Conservation (phyloP, 345 rosid species). For the Corymbia maculata region DNA sequence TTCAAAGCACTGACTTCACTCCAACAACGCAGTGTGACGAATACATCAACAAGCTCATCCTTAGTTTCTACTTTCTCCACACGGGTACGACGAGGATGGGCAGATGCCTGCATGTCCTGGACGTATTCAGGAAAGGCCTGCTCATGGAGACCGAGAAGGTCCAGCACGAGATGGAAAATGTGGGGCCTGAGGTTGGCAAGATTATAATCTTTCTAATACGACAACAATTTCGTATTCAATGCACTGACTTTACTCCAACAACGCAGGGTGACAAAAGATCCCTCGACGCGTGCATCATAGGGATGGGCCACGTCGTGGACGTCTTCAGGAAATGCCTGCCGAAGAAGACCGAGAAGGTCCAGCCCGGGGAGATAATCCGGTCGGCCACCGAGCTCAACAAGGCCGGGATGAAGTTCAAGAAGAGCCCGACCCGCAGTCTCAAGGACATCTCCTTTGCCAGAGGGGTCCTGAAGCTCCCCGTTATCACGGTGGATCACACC, state of each 20-base stretch:
- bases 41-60: not conserved
- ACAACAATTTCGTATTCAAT: no score
- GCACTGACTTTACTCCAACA: no score
- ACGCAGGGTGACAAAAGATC: no score
- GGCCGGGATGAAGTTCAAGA: not conserved
- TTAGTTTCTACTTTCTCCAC: not conserved
- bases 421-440: not conserved
- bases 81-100: fast-evolving
- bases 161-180: conserved; percentile 1
- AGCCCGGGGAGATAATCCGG: not conserved
- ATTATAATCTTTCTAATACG: not conserved
- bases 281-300: not conserved
- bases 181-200: conserved; percentile 8
- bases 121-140: not conserved
- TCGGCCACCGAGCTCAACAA: not conserved
- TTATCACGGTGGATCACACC: not conserved
- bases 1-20: no score
- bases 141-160: conserved; percentile 11
- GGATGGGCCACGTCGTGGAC: not conserved
- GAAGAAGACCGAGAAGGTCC: conserved; percentile 23
- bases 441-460: not conserved
- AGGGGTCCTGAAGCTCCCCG: not conserved
- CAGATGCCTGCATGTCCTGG: not conserved
- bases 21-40: no score
- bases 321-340: not conserved